phyloP scores from a whole-genome alignment of 2,329 filamentous ascomycete genomes.

The Plectosphaerella cucumerina region DNA sequence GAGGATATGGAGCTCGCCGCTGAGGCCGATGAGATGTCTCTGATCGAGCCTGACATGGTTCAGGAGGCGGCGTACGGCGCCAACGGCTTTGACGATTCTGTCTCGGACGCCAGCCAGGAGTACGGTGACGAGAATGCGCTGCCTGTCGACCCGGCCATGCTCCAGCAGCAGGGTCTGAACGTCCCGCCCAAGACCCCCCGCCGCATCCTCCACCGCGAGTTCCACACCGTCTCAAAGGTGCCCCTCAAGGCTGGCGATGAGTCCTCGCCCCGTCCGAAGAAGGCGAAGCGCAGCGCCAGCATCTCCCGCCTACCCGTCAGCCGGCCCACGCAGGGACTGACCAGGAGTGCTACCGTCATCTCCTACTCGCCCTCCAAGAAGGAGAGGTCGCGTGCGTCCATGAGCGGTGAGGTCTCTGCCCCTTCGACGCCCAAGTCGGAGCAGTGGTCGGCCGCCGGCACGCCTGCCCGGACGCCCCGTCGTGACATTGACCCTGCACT shows the following conservation, averaged over 20 bases:
- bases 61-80: constrained; percentile 28
- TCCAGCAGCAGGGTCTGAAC: constrained; percentile 12
- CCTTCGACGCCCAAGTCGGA: constrained; percentile 45
- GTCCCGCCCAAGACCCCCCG: constrained; percentile 52
- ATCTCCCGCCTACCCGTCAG: constrained; percentile 41
- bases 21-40: constrained; percentile 58
- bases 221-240: constrained; percentile 73
- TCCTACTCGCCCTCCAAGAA: constrained; percentile 50
- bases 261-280: constrained; percentile 42
- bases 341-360: constrained; percentile 47
- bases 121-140: constrained; percentile 64
- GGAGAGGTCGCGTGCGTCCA: constrained; percentile 18
- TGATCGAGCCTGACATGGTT: constrained; percentile 40
- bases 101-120: constrained; percentile 60
- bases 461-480: constrained; percentile 53
- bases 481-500: constrained; percentile 48
- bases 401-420: constrained; percentile 15
- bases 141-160: constrained; percentile 47
- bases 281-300: constrained; percentile 44
- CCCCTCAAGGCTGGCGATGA: constrained; percentile 67
- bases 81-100: constrained; percentile 38
- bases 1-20: constrained; percentile 55
- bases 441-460: constrained; percentile 50
- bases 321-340: constrained; percentile 34
- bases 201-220: constrained; percentile 46